Conservation (phyloP, 2,329 filamentous ascomycete species). For the Colletotrichum truncatum region DNA sequence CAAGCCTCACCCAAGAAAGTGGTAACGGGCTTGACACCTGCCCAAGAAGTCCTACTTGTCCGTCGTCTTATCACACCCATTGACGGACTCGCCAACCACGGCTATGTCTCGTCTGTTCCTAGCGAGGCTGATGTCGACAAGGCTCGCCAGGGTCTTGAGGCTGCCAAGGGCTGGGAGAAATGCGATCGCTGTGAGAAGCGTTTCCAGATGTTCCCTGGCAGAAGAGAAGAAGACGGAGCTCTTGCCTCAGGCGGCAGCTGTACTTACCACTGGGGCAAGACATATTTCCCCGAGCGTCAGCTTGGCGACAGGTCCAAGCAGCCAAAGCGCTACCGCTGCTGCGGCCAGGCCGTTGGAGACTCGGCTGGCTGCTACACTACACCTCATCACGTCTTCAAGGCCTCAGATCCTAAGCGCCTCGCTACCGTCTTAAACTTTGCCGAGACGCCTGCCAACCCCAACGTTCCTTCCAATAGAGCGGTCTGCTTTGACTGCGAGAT, state of each 20-base stretch:
- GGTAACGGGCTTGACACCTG: conserved; percentile 72
- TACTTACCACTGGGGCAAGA: conserved; percentile 81
- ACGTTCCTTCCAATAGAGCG: conserved; percentile 62
- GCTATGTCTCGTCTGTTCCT: conserved; percentile 79
- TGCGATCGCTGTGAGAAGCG: conserved; percentile 88
- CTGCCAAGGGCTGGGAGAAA: conserved; percentile 81
- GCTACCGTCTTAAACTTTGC: conserved; percentile 83
- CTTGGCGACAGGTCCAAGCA: conserved; percentile 65
- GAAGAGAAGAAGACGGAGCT: conserved; percentile 78
- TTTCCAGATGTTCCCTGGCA: conserved; percentile 92
- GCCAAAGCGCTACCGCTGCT: conserved; percentile 79
- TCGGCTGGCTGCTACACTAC: conserved; percentile 77
- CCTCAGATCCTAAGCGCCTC: conserved; percentile 77
- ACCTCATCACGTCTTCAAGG: conserved; percentile 87
- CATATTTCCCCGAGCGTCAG: conserved; percentile 66
- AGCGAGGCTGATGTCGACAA: conserved; percentile 71
- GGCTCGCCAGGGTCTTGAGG: conserved; percentile 71
- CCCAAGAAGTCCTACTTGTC: conserved; percentile 75
- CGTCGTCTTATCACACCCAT: conserved; percentile 71
- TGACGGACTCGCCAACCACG: conserved; percentile 69
- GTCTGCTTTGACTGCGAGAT: conserved; percentile 97
- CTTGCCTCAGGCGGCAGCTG: conserved; percentile 82
- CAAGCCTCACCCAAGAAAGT: conserved; percentile 59
- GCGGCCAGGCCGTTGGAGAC: conserved; percentile 77
- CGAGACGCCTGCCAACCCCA: conserved; percentile 74